Base-by-base conservation (phyloP, 768 basidiomycete genomes). In the Pholiota microspora region DNA sequence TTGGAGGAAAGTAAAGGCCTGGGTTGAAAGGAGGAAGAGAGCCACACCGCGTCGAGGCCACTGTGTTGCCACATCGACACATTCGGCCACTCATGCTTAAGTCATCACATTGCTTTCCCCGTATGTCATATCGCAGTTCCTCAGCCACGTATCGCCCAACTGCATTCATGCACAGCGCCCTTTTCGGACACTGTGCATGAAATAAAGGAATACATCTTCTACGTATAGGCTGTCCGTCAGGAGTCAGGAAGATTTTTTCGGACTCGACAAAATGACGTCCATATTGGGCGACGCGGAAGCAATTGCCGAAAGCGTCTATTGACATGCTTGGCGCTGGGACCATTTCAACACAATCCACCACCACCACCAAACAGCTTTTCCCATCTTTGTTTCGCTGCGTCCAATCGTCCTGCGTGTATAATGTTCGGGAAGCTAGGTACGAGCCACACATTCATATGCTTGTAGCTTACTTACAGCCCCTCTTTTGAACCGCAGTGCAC, bases 401-500 rank as follows among this genome's bases (percentile, higher is more conserved):
- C 45, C 16, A 1, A 50, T 28, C 58, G 52, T 48, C 45, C 8
- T 15, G 16, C 42, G 45, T 28, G 54, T 42, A 57, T 54, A 49
- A 87, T 89, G 85, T 72, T 89, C 35, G 85, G 86, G 55, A 85
- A 76, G 67, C 72, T 89, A 45, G 71, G 79, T 76, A 59, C 48
- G 73, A 63, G 38, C 16, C 44, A 36, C 23, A n/a, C n/a, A n/a
- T n/a, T n/a, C n/a, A n/a, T n/a, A n/a, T n/a, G n/a, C n/a, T n/a
- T n/a, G n/a, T n/a, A 34, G 28, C 60, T 53, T 53, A 32, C 49
- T 53, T 55, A 35, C 18, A n/a, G 15, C 36, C 57, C 23, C 49
- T 49, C 44, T 46, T 53, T 35, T 38, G 55, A 63, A 49, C 16
- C 40, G 4, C 55, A 61, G 60, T 61, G 21, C 60, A 61, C 40